Evolutionary conservation across 306 rosid species (phyloP).

Genomic region (Sicyos baderoa): DNA sequence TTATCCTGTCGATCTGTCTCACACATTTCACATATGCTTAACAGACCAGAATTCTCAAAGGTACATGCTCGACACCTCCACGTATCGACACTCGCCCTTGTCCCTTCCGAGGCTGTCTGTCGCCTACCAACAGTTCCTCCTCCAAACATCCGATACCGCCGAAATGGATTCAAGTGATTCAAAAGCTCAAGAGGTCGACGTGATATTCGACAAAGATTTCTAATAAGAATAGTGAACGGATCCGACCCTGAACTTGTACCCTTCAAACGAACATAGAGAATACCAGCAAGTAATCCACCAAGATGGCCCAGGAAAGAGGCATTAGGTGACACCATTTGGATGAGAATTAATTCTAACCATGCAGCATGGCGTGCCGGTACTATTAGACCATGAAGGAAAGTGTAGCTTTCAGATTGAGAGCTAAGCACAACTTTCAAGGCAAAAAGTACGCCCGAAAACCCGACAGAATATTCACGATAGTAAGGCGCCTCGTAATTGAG

Average conservation of each 20-base stretch:
- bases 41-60: conserved; percentile 44
- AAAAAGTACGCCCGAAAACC: conserved; percentile 85
- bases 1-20: conserved; percentile 31
- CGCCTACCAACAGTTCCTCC: conserved; percentile 47
- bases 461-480: conserved; percentile 59
- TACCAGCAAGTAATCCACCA: conserved; percentile 79
- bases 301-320: conserved; percentile 82
- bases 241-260: conserved; percentile 40
- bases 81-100: conserved; percentile 18
- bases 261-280: conserved; percentile 49
- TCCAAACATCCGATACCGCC: conserved; percentile 41
- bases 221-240: conserved; percentile 32
- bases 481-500: conserved; percentile 54
- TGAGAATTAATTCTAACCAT: conserved; percentile 69
- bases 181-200: conserved; percentile 46
- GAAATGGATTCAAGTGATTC: conserved; percentile 20
- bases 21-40: conserved; percentile 69
- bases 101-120: conserved; percentile 22
- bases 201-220: conserved; percentile 33
- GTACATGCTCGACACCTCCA: conserved; percentile 83
- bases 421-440: conserved; percentile 88
- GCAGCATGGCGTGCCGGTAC: conserved; percentile 72
- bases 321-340: conserved; percentile 68
- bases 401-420: conserved; percentile 35
- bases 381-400: conserved; percentile 42